Evolutionary conservation across 2,329 filamentous ascomycete species (phyloP).

Genomic region (Phialophora tarda): DNA sequence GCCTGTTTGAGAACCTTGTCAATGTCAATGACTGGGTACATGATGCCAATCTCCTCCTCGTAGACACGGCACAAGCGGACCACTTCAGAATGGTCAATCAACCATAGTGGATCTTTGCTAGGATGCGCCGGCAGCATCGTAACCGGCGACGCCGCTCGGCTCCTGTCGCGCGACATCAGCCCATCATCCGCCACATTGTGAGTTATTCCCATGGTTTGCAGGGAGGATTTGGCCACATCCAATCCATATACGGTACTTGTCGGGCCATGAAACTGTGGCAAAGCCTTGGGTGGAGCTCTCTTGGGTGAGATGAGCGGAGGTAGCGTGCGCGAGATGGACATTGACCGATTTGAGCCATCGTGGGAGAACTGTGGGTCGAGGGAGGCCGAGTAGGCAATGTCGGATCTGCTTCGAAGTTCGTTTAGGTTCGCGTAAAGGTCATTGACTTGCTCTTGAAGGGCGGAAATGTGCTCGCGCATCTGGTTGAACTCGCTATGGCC

Average conservation of each 20-base stretch:
- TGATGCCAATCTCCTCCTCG: constrained; percentile 87
- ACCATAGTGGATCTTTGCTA: constrained; percentile 77
- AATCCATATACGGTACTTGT: constrained; percentile 86
- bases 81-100: constrained; percentile 78
- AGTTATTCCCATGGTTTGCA: constrained; percentile 87
- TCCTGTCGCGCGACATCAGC: constrained; percentile 57
- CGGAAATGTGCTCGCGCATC: constrained; percentile 74
- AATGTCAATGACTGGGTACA: constrained; percentile 87
- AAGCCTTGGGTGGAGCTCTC: constrained; percentile 58
- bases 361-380: constrained; percentile 34
- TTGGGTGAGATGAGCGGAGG: constrained; percentile 40
- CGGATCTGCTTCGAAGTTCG: constrained; percentile 61
- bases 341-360: constrained; percentile 42
- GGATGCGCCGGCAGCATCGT: constrained; percentile 47
- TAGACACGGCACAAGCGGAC: constrained; percentile 77
- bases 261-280: constrained; percentile 77
- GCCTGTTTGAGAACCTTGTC: constrained; percentile 73
- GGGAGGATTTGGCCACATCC: constrained; percentile 82
- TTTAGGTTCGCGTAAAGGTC: constrained; percentile 74
- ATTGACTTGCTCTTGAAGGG: constrained; percentile 83
- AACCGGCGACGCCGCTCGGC: constrained; percentile 56
- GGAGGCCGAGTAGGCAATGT: constrained; percentile 37
- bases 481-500: constrained; percentile 74
- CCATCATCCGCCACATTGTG: constrained; percentile 67
- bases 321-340: constrained; percentile 36